These are phyloP conservation scores for Nicotiana noctiflora DNA, from an alignment of 257 asterid genomes.

Conservation along the genomic window DNA sequence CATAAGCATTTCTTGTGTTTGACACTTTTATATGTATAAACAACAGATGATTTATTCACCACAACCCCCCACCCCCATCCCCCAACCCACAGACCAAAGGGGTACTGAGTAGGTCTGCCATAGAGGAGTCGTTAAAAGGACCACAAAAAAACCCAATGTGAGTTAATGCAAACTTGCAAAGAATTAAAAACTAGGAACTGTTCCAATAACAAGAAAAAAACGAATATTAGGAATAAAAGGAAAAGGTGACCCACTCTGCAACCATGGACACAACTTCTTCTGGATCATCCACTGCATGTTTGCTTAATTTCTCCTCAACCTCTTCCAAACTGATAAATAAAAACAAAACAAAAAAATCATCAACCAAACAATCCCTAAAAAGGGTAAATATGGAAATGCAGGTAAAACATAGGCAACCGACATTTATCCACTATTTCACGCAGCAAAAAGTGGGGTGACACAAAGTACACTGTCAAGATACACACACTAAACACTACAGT, in stretches of 20 bases:
- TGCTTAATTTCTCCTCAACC: slow-evolving; percentile 46
- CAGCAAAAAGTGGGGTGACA: slow-evolving; percentile 11
- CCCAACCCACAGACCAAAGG: not conserved
- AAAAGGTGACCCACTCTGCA: slow-evolving; percentile 55
- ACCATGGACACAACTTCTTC: slow-evolving; percentile 83
- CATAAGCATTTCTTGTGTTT: not conserved
- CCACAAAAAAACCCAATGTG: slow-evolving; percentile 32
- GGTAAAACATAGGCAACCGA: slow-evolving; percentile 26
- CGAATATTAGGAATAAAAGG: not conserved
- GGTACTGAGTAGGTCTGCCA: slow-evolving; percentile 37
- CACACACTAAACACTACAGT: slow-evolving; percentile 16
- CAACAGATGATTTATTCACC: no score
- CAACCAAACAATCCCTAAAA: not conserved
- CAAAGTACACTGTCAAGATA: slow-evolving; percentile 12
- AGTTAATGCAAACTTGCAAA: slow-evolving; percentile 20
- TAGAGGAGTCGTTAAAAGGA: slow-evolving; percentile 31
- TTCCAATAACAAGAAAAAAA: slow-evolving; percentile 7
- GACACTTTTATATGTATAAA: not conserved
- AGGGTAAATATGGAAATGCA: slow-evolving; percentile 22
- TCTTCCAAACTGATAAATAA: slow-evolving; percentile 49
- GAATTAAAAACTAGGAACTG: slow-evolving; percentile 2
- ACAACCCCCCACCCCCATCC: no score
- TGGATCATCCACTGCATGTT: slow-evolving; percentile 80
- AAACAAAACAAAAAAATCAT: not conserved
- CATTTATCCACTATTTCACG: slow-evolving; percentile 25